Conservation (phyloP, 2,329 filamentous ascomycete genomes). For the Parasarocladium wereldwijsianum region DNA sequence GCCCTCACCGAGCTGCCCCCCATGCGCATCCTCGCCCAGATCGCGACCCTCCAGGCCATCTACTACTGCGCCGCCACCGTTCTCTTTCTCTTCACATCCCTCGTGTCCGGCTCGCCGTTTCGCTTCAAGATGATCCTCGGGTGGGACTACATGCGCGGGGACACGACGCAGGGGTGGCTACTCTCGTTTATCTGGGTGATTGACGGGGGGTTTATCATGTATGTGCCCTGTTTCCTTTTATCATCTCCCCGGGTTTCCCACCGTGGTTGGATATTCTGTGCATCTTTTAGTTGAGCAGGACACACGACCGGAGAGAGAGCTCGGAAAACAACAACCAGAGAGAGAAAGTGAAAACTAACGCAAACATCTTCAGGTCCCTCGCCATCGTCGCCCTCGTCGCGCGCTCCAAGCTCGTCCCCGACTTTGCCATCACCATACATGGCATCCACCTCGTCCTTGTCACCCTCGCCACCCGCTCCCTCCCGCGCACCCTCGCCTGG, state of each 20-base stretch:
- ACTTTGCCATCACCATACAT: constrained; percentile 85
- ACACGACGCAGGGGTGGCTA: constrained; percentile 48
- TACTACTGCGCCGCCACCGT: constrained; percentile 38
- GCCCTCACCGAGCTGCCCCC: constrained; percentile 47
- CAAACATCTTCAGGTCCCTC: constrained; percentile 45
- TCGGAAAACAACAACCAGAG: background rate
- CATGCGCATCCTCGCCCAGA: constrained; percentile 43
- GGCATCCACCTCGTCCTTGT: constrained; percentile 67
- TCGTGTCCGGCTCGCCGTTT: constrained; percentile 42
- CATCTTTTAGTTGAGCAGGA: too few relatives aligned
- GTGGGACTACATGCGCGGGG: constrained; percentile 42
- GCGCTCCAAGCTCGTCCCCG: constrained; percentile 84
- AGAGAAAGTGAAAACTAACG: constrained; percentile 6
- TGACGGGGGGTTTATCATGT: constrained; percentile 39
- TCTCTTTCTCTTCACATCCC: constrained; percentile 41
- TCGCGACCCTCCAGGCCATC: constrained; percentile 38
- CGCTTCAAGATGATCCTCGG: constrained; percentile 39
- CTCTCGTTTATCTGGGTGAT: constrained; percentile 42
- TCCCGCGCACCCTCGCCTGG: constrained; percentile 75
- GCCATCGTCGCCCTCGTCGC: constrained; percentile 72
- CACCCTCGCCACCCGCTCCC: constrained; percentile 58
- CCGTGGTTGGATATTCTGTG: constrained; percentile 1
- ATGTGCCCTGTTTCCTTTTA: constrained; percentile 10
- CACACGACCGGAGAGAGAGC: background rate
- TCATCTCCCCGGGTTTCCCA: constrained; percentile 4